Conservation (phyloP, 2,329 filamentous ascomycete genomes). For the Chrysoporthe cubensis region DNA sequence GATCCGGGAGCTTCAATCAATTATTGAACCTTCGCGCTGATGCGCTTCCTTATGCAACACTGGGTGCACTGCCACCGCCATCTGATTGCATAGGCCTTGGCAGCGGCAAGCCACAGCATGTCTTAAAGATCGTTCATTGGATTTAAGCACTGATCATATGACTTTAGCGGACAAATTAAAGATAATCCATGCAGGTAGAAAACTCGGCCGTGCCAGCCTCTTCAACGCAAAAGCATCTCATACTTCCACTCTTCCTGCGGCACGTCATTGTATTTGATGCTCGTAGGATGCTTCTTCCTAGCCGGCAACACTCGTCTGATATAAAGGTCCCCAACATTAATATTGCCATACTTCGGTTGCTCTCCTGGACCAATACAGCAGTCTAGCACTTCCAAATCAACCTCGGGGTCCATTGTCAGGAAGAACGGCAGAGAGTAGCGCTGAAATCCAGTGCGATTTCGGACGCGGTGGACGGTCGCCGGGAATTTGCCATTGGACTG, state of each 20-base stretch:
- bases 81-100: neutral
- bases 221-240: constrained; percentile 34
- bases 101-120: neutral
- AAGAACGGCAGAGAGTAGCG: constrained; percentile 48
- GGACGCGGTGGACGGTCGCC: constrained; percentile 45
- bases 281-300: constrained; percentile 42
- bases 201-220: neutral
- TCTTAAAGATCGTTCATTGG: neutral
- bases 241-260: constrained; percentile 41
- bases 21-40: neutral
- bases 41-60: neutral
- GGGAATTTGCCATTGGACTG: constrained; percentile 45
- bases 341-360: constrained; percentile 32
- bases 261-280: constrained; percentile 40
- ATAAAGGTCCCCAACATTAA: constrained; percentile 40
- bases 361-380: constrained; percentile 32
- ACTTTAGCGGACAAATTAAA: neutral
- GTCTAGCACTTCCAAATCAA: constrained; percentile 33
- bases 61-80: constrained; percentile 1
- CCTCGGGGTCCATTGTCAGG: constrained; percentile 34
- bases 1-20: neutral
- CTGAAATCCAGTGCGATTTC: constrained; percentile 42
- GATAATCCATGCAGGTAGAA: neutral
- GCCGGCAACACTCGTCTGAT: constrained; percentile 40
- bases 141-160: neutral